Conservation (phyloP, 352 stramenopile species). For the Phytopythium ostracodes region DNA sequence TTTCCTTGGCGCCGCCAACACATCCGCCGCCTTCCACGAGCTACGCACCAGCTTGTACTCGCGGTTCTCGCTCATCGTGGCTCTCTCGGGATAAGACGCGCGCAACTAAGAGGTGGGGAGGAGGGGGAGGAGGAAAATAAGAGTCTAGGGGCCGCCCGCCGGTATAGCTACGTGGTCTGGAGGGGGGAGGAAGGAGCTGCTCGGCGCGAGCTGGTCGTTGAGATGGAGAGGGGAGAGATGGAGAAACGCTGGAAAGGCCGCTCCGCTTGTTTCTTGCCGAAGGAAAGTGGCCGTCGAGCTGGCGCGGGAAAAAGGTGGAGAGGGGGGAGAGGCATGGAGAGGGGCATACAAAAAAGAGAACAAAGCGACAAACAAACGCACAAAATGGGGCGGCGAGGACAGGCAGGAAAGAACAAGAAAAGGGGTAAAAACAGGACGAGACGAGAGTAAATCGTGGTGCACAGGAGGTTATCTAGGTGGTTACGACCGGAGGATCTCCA, state of each 20-base stretch:
- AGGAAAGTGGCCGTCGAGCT: not conserved
- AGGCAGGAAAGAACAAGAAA: not conserved
- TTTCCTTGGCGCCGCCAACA: not conserved
- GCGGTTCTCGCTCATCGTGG: constrained; percentile 61
- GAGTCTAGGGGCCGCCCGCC: not conserved
- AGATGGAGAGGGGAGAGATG: not conserved
- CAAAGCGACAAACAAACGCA: not conserved
- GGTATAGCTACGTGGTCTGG: not conserved
- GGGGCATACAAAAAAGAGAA: not conserved
- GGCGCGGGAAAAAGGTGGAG: not conserved
- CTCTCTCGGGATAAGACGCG: not conserved
- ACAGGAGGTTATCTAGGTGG: not conserved
- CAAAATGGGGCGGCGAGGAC: not conserved
- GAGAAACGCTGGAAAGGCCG: not conserved
- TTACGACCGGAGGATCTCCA: not conserved
- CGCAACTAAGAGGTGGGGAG: not conserved
- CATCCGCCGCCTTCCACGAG: not conserved
- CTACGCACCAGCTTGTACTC: constrained; percentile 78
- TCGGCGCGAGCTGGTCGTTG: not conserved
- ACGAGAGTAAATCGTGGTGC: not conserved
- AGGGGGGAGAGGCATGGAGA: too few species aligned
- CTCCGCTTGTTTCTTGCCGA: constrained; percentile 2
- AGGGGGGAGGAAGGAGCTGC: not conserved
- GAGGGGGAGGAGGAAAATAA: not conserved
- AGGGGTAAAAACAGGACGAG: not conserved